phyloP scores from a whole-genome alignment of 208 protist genomes.

The Trypanosoma lewisi region DNA sequence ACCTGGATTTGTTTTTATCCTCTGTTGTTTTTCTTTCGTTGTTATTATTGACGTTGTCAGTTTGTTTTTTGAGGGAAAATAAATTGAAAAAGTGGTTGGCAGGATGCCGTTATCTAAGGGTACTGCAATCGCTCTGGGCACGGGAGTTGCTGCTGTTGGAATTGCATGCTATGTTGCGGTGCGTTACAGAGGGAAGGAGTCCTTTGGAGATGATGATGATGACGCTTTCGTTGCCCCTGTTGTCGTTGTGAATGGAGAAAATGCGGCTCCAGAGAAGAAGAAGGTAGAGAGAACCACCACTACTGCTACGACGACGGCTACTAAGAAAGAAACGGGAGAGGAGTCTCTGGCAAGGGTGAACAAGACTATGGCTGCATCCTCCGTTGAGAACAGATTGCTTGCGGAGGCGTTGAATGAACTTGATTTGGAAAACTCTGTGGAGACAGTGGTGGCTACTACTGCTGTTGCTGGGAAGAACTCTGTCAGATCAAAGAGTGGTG shows the following conservation, averaged over 20 bases:
- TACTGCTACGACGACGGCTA: background rate
- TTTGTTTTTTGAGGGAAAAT: too few species aligned
- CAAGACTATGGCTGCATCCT: conserved; percentile 1
- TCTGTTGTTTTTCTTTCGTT: too few species aligned
- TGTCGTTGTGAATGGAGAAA: background rate
- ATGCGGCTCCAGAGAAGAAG: background rate
- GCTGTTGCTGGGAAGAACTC: background rate
- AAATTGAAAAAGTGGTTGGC: too few species aligned
- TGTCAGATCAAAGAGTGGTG: background rate
- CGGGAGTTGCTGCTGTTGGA: too few species aligned
- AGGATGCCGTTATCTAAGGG: too few species aligned
- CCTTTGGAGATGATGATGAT: background rate
- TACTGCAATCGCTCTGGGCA: too few species aligned
- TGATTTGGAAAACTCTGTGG: background rate
- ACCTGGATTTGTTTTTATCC: too few species aligned
- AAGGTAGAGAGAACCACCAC: background rate
- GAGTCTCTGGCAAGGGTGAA: background rate
- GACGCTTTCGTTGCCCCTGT: background rate
- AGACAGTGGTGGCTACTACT: background rate
- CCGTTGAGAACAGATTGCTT: conserved; percentile 13
- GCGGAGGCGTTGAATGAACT: conserved; percentile 19
- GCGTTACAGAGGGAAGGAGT: too few species aligned
- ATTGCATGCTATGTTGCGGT: too few species aligned
- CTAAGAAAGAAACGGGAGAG: background rate
- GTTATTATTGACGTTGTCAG: too few species aligned